Evolutionary conservation across 176 grass and related monocot species (phyloP), one percentile per base, ranked within the genome.

Genomic region (Paspalum vaginatum): DNA sequence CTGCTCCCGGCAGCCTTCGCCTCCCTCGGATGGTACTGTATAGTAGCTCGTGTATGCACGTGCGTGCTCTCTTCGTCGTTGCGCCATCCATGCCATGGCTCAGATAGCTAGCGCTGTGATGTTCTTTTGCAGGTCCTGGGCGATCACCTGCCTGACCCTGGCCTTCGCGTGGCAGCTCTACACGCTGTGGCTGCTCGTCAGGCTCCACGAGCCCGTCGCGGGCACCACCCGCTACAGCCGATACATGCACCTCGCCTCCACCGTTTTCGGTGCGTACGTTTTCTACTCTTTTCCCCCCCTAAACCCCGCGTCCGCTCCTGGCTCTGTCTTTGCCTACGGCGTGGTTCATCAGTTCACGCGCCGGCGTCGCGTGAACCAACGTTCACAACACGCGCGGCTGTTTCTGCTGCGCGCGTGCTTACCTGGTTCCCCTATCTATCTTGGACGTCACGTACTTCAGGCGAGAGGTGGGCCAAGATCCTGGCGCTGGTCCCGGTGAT

Each of bases 81-180:
- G 32, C 5, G 8, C 1, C 24, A 1, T 13, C 1, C 24, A 1
- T 13, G 11, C 4, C 24, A 11, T 78, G 49, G 1, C 45, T 50
- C 16, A 8, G 11, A 13, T n/a, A n/a, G n/a, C n/a, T n/a, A n/a
- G n/a, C n/a, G 52, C 22, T 17, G 51, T 8, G 14, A 14, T 52
- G 17, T n/a, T 62, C 54, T 68, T 58, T 81, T 57, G 65, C 89
- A 98, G 95, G 96, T 86, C 92, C 44, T 94, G 96, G 92, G 96
- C 87, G 77, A 86, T 89, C 75, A 21, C 90, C 21, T 86, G 80
- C 91, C 85, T 99, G 25, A 87, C 92, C 9, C 20, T 87, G 65
- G 90, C 92, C 4, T 99, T 95, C 82, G 65, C 48, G 12, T 99
- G 96, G 96, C 96, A 99, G 87, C 84, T 99, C 63, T 99, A 95